Base-by-base conservation (phyloP, 192 early-diverging fungal species). In the Gonapodya prolifera region DNA sequence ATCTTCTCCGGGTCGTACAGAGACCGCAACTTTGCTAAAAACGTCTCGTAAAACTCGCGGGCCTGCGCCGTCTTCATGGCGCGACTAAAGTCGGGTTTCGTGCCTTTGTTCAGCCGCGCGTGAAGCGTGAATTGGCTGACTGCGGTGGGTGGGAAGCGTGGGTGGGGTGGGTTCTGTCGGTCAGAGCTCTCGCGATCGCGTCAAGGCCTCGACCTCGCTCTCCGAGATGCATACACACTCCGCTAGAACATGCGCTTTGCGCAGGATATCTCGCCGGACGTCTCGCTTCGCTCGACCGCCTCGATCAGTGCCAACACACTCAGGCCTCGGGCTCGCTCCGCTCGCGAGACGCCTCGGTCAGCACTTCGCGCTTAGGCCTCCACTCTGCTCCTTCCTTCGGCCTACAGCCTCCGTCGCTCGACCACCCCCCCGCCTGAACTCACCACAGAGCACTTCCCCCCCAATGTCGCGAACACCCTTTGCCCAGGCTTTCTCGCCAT, bases 51-150 rank as follows among this genome's bases (percentile, higher is more conserved):
- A 82, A 94, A 87, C 45, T 85, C 85, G 17, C 86, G 89, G 28
- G 92, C 91, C 16, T 81, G 75, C 0, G 81, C 85, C 1, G 87
- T 83, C 75, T 92, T 92, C 94, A 96, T 96, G 0, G 95, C 93
- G 33, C 90, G 79, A 80, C 96, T 95, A 79, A 98, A 98, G 82
- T 96, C 94, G 18, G 95, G 96, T 81, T 98, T 98, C 34, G 85
- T 84, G 28, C 91, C 93, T 81, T 96, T 97, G 74, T 81, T 85
- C 1, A 91, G 90, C 31, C 88, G 84, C 17, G 89, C 95, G 79
- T 94, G 96, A 30, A 98, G 87, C 18, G 97, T 98, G 80, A 98
- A 98, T 83, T 98, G 97, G 1, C 91, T 92, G 2, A 97, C 94
- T 8, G 45, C 45, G 34, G 34, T 35, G 76, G 69, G 30, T 77